A percentile compares a stretch with the other conserved stretches of the same genome.
These are phyloP conservation scores for Apiotrichum gracile DNA, from an alignment of 1,284 basidiomycete genomes.

Conservation along the genomic window DNA sequence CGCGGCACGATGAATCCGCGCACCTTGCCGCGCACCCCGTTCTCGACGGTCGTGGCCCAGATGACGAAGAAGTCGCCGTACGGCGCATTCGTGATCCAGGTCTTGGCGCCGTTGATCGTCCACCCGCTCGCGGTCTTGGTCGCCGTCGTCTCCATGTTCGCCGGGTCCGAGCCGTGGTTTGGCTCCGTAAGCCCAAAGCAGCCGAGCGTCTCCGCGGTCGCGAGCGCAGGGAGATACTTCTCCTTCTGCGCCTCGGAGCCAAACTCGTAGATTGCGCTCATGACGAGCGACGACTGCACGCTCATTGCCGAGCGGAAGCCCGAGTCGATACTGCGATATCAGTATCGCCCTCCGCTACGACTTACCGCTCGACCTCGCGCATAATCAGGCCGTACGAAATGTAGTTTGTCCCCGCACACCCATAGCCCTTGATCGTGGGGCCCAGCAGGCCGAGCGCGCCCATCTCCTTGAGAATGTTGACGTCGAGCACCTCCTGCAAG, in stretches of 20 bases:
- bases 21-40: conserved; percentile 61
- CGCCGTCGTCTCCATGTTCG: conserved; percentile 88
- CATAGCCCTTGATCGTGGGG: conserved; percentile 87
- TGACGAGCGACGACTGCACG: conserved; percentile 93
- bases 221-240: conserved; percentile 65
- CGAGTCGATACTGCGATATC: conserved; percentile 70
- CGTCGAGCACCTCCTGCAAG: conserved; percentile 63
- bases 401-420: conserved; percentile 86
- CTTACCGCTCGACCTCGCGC: conserved; percentile 69
- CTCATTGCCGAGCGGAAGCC: conserved; percentile 94
- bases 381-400: conserved; percentile 92
- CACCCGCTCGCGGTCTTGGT: conserved; percentile 78
- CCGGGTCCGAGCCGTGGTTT: conserved; percentile 91
- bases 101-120: conserved; percentile 84
- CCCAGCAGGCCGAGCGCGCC: conserved; percentile 87
- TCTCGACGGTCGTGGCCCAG: conserved; percentile 60
- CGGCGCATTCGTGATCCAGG: conserved; percentile 91
- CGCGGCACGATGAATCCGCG: conserved; percentile 72
- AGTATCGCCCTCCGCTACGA: conserved; percentile 48
- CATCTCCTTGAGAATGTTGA: conserved; percentile 76
- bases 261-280: conserved; percentile 92
- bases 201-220: conserved; percentile 52
- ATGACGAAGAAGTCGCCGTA: conserved; percentile 80
- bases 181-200: conserved; percentile 96
- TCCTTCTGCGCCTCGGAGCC: conserved; percentile 86